These are phyloP conservation scores for Populus simonii DNA, from an alignment of 345 rosid species.

Conservation along the genomic window DNA sequence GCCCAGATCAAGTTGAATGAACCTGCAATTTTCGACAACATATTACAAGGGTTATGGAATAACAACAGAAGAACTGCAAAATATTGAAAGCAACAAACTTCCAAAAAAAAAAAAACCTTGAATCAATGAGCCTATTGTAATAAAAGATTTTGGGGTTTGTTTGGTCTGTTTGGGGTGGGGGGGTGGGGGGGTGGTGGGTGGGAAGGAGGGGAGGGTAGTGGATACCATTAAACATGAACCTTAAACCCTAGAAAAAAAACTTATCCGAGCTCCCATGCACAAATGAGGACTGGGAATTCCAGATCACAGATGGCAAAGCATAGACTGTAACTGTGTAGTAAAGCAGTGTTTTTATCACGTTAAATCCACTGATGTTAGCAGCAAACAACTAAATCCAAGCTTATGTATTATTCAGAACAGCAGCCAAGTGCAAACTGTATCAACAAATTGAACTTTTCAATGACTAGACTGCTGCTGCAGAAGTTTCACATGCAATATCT, in stretches of 20 bases:
- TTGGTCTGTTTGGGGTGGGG: too few species aligned
- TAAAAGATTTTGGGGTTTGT: too few species aligned
- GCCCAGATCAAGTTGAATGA: conserved; percentile 92
- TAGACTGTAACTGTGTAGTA: background rate
- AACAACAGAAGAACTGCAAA: background rate
- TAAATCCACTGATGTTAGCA: background rate
- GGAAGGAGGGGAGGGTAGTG: too few species aligned
- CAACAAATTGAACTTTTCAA: background rate
- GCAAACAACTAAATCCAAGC: background rate
- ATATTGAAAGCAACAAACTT: background rate
- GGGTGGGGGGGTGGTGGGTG: too few species aligned
- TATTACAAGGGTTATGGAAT: conserved; percentile 4
- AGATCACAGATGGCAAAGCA: too few species aligned
- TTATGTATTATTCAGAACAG: background rate
- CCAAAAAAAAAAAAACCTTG: background rate
- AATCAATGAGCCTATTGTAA: background rate
- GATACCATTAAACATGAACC: background rate
- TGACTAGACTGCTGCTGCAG: background rate
- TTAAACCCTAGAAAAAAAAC: background rate
- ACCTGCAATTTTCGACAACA: conserved; percentile 50
- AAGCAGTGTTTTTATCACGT: background rate
- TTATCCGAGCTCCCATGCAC: too few species aligned
- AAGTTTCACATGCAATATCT: background rate
- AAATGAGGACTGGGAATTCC: too few species aligned
- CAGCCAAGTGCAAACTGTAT: background rate